These are phyloP conservation scores for Penicillium sp. DNA, from an alignment of 2,329 filamentous ascomycete genomes.

Conservation along the genomic window DNA sequence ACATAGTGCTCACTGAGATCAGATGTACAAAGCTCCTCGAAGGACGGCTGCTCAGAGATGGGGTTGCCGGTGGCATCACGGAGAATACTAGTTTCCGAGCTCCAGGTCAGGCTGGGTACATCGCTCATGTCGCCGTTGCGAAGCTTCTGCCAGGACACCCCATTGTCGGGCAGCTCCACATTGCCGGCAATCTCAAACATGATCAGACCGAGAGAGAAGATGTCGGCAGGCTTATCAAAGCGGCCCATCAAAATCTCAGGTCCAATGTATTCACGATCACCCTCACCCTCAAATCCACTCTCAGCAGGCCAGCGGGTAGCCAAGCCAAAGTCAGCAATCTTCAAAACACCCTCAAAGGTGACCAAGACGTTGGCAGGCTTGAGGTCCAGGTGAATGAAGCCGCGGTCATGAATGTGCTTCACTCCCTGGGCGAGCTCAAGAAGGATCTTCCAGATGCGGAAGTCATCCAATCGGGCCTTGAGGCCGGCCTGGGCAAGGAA, in stretches of 20 bases:
- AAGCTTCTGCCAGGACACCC: constrained; percentile 84
- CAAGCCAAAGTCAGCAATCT: constrained; percentile 70
- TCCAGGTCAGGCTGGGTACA: constrained; percentile 84
- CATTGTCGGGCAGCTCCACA: constrained; percentile 90
- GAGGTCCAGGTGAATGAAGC: constrained; percentile 72
- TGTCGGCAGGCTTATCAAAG: constrained; percentile 87
- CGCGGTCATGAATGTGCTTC: constrained; percentile 83
- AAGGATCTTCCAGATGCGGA: constrained; percentile 97
- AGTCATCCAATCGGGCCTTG: constrained; percentile 88
- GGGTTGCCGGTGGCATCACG: constrained; percentile 76
- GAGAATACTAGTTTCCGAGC: constrained; percentile 67
- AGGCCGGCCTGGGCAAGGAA: constrained; percentile 83
- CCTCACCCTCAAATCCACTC: constrained; percentile 80
- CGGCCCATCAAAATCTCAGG: constrained; percentile 86
- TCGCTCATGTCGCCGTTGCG: constrained; percentile 87
- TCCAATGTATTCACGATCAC: constrained; percentile 93
- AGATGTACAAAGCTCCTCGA: constrained; percentile 47
- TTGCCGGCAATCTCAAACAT: constrained; percentile 94
- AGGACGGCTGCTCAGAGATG: constrained; percentile 50
- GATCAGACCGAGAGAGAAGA: constrained; percentile 92
- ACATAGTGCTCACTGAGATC: constrained; percentile 50
- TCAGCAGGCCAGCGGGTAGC: constrained; percentile 77
- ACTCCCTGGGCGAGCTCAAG: constrained; percentile 82
- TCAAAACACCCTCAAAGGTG: constrained; percentile 66
- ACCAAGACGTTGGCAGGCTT: constrained; percentile 69